Evolutionary conservation across 768 basidiomycete genomes (phyloP).

Genomic region (Phlebiopsis flavidoalba): DNA sequence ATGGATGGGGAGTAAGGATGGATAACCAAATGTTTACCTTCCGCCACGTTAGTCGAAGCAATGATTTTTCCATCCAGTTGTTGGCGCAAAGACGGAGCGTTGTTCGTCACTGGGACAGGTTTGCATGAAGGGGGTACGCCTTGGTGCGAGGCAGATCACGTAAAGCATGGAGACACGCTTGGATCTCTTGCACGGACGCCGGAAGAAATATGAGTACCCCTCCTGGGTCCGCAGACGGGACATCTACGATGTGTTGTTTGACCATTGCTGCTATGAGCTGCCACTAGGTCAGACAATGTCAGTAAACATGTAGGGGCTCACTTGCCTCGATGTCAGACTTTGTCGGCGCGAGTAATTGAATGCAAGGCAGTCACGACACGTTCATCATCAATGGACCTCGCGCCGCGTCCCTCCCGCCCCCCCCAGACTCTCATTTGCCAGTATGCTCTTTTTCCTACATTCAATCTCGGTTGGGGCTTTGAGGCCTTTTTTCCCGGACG

Average conservation of each 20-base stretch:
- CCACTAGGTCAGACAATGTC: background rate
- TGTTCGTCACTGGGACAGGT: slow-evolving; percentile 84
- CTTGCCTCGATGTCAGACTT: slow-evolving; percentile 70
- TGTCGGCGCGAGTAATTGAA: slow-evolving; percentile 52
- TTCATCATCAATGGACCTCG: too few relatives aligned
- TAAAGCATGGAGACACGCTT: slow-evolving; percentile 66
- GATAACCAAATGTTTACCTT: slow-evolving; percentile 40
- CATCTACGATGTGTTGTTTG: slow-evolving; percentile 54
- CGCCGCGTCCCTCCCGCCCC: too few relatives aligned
- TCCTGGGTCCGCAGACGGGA: slow-evolving; percentile 42
- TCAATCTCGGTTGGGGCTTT: slow-evolving; percentile 29
- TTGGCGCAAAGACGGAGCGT: slow-evolving; percentile 62
- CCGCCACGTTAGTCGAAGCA: slow-evolving; percentile 88
- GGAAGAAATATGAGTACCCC: slow-evolving; percentile 86
- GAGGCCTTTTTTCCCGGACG: slow-evolving; percentile 36
- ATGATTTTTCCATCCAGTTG: slow-evolving; percentile 76
- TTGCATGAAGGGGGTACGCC: slow-evolving; percentile 83
- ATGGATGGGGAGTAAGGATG: slow-evolving; percentile 1
- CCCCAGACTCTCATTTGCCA: slow-evolving; percentile 45
- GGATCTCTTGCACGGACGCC: slow-evolving; percentile 88
- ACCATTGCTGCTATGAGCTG: slow-evolving; percentile 68
- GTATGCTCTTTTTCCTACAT: slow-evolving; percentile 37
- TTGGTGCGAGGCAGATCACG: slow-evolving; percentile 29
- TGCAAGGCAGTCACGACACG: slow-evolving; percentile 53
- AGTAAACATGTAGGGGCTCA: background rate